Evolutionary conservation across 2,329 filamentous ascomycete genomes (phyloP).

Genomic region (Aureobasidium zeae): DNA sequence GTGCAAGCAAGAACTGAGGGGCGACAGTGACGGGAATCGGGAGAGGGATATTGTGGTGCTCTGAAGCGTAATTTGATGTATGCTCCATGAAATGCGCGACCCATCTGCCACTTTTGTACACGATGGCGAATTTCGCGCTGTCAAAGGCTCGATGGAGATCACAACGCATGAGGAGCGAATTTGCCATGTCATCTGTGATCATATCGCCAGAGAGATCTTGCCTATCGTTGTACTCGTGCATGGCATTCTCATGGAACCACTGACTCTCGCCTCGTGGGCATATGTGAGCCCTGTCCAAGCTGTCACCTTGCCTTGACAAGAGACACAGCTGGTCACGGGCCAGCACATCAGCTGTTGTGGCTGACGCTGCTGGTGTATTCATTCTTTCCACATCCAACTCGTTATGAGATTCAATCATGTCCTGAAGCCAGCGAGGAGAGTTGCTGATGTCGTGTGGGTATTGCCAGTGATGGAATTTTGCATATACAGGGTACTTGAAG

Average conservation of each 20-base stretch:
- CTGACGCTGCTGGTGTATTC: conserved; percentile 8
- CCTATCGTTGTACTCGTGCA: conserved; percentile 7
- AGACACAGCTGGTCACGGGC: conserved; percentile 10
- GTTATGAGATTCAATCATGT: neutral
- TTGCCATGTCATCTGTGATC: conserved; percentile 5
- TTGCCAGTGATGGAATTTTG: conserved; percentile 13
- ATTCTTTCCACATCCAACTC: neutral
- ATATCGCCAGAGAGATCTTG: neutral
- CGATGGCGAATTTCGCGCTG: conserved; percentile 5
- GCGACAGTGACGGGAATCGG: neutral
- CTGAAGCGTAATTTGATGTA: neutral
- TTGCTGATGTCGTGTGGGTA: conserved; percentile 12
- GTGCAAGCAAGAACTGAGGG: neutral
- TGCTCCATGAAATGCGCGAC: conserved; percentile 6
- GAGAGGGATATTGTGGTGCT: conserved; percentile 10
- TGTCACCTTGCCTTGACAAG: conserved; percentile 5
- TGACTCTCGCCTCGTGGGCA: conserved; percentile 15
- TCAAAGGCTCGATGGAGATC: conserved; percentile 18
- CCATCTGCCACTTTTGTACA: conserved; percentile 4
- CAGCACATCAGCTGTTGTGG: conserved; percentile 1
- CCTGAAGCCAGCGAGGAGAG: conserved; percentile 1
- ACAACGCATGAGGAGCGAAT: conserved; percentile 11
- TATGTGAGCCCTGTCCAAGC: conserved; percentile 16
- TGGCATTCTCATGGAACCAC: conserved; percentile 16
- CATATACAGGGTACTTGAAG: conserved; percentile 11